Evolutionary conservation across 169 alveolate genomes (phyloP).

Genomic region (Eimeria necatrix): DNA sequence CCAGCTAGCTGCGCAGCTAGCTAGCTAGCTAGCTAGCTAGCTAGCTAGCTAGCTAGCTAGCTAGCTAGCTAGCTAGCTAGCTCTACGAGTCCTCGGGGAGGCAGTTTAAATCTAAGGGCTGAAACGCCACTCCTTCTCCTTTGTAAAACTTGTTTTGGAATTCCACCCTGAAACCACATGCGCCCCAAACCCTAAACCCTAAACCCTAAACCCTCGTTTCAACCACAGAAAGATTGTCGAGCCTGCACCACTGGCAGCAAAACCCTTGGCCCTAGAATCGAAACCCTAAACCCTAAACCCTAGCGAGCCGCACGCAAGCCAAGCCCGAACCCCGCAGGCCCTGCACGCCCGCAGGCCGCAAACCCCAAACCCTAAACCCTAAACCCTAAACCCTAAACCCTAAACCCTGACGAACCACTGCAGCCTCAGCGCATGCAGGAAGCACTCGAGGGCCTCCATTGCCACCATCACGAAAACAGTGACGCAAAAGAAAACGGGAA

Average conservation of each 20-base stretch:
- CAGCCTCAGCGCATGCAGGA: slow-evolving; percentile 99
- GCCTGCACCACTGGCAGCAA: background rate
- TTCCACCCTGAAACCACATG: slow-evolving; percentile 92
- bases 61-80: background rate
- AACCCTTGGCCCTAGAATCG: background rate
- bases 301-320: background rate
- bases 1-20: background rate
- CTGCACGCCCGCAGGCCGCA: background rate
- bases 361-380: background rate
- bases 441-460: slow-evolving; percentile 99
- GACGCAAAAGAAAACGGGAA: slow-evolving; percentile 92
- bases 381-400: slow-evolving; percentile 8
- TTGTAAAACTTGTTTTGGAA: slow-evolving; percentile 99
- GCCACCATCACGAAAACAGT: slow-evolving; percentile 97
- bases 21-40: background rate
- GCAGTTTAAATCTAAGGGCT: slow-evolving; percentile 88
- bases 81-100: background rate
- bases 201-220: background rate
- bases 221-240: background rate
- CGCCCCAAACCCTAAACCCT: background rate
- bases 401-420: slow-evolving; percentile 94
- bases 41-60: background rate
- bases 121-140: slow-evolving; percentile 97
- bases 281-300: no score
- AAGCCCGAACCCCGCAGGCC: background rate